Base-by-base conservation (phyloP, 2,329 filamentous ascomycete species). In the Ceratocystis papillata region DNA sequence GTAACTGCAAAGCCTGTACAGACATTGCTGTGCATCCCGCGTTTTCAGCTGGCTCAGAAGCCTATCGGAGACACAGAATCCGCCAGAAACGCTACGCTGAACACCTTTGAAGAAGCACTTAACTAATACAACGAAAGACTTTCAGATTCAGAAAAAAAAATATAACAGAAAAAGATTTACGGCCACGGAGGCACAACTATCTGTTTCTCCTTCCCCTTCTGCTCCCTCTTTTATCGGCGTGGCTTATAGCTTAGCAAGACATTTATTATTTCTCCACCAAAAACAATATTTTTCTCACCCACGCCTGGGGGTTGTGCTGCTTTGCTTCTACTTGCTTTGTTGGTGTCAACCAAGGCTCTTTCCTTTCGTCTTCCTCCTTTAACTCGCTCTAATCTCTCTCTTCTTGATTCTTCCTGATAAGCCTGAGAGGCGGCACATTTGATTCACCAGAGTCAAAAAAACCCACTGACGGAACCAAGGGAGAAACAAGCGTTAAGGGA, bases 401-500 rank as follows among this genome's bases (percentile, higher is more conserved):
- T 33, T 45, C 33, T 64, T 57, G 37, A 20, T 25, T 28, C 25
- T 46, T 20, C 62, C 30, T 48, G 50, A 60, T 44, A 65, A 65
- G 53, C 53, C 28, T 45, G 33, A 60, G 63, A 65, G 53, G 55
- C 63, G 53, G 55, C 63, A 60, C 33, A 8, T 12, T 45, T 65
- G 63, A 65, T 30, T 57, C 53, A 60, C 37, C 37, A 28, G 44
- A 46, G 41, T 46, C 37, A 48, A 57, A 55, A 50, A 41, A 57
- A 57, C 8, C 37, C 45, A 59, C 53, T 59, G 41, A 20, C 37
- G 53, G 63, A 60, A 30, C 22, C 37, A 57, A 65, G 22, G 41
- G 55, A 65, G 63, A 53, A 46, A 59, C 63, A 59, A n/a, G 8
- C 41, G n/a, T 25, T 33, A 37, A 65, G 63, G 63, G 63, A 65